Evolutionary conservation across 768 basidiomycete genomes (phyloP), one percentile per base, ranked within the genome.

Genomic region (Amanita thiersii): DNA sequence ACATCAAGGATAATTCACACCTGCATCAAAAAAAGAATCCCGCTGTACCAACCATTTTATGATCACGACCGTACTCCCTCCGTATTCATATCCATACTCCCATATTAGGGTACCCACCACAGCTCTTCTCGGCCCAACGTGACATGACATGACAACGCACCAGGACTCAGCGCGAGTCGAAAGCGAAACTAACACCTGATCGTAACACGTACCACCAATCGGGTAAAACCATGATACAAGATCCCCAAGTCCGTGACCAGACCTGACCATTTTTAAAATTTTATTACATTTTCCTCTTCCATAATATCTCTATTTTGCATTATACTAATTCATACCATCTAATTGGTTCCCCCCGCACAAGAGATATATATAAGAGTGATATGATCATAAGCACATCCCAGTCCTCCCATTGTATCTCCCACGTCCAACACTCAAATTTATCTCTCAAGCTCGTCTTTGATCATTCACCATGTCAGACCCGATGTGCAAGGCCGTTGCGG

Each of bases 401-500:
- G 0, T 7, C 26, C 21, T 17, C 26, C 15, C 17, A 1, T 15
- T 8, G 17, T 39, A 28, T 28, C 26, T 28, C 7, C 26, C 43
- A 30, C 24, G 39, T 31, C 29, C 18, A 37, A 15, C 36, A n/a
- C 17, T 14, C 29, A 30, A 30, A 14, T 30, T 14, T 14, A 9
- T 14, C 9, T 9, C 29, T 18, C 25, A 33, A 36, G 4, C 43
- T 36, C 35, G n/a, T 4, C 37, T 29, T 18, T 36, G 45, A 20
- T 46, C 39, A 20, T 38, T 43, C 46, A 57, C 44, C 43, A 78
- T 73, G 71, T 63, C 72, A 41, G 63, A 69, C 60, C 72, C 72
- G 7, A 70, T 68, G 54, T 85, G 83, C 59, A 50, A 67, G 50
- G 80, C 79, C 35, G 63, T 86, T 50, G 63, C 63, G 48, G 61